Evolutionary conservation across 331 rosid genomes (phyloP).

Genomic region (Telfairia occidentalis): DNA sequence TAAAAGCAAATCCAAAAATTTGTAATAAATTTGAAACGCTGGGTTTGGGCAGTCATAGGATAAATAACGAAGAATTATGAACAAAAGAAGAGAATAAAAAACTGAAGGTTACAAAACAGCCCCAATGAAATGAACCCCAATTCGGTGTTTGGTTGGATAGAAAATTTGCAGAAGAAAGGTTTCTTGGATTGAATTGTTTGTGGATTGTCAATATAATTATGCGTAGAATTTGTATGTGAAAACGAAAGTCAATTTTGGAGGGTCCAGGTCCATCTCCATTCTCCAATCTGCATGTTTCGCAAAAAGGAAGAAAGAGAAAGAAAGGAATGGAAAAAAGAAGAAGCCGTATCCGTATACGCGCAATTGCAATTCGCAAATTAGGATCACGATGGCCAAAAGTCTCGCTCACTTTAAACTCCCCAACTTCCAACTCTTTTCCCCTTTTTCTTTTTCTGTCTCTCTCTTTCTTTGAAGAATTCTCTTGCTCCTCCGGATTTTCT

Average conservation of each 20-base stretch:
- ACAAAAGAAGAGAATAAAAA: background rate
- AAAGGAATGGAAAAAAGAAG: background rate
- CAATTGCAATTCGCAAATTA: background rate
- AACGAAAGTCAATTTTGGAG: background rate
- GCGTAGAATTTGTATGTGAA: background rate
- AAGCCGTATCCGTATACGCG: background rate
- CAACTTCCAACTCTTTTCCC: background rate
- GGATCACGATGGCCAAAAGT: background rate
- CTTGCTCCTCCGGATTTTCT: background rate
- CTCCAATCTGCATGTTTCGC: background rate
- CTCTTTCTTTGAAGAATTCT: background rate
- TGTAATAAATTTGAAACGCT: too few species aligned
- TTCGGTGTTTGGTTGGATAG: background rate
- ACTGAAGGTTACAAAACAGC: background rate
- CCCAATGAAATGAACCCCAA: background rate
- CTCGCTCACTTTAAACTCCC: background rate
- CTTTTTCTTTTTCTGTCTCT: background rate
- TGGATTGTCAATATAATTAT: background rate
- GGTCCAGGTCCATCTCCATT: background rate
- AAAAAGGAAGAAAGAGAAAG: background rate
- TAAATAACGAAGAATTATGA: background rate
- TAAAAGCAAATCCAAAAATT: too few species aligned
- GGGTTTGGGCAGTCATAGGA: background rate
- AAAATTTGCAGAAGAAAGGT: background rate
- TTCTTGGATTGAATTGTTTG: background rate